phyloP scores from a whole-genome alignment of 2,329 filamentous ascomycete species.

The Didymella pomorum region DNA sequence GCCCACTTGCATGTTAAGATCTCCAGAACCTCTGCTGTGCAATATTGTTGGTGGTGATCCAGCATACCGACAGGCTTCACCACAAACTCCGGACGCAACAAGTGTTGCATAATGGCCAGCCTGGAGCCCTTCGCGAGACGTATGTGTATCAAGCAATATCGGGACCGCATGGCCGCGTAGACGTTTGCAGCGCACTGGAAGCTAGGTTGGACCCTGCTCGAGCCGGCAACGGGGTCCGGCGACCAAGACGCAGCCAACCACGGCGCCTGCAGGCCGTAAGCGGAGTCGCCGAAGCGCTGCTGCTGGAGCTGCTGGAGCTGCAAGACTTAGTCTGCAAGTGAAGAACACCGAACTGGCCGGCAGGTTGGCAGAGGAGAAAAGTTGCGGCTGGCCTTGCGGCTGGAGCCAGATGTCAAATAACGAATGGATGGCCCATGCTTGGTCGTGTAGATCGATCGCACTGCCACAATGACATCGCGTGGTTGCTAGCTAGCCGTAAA shows the following conservation, averaged over 20 bases:
- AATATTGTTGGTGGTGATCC: background rate
- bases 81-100: background rate
- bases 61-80: background rate
- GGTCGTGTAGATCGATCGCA: slow-evolving; percentile 1
- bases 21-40: background rate
- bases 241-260: background rate
- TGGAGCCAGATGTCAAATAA: background rate
- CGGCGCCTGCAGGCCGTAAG: slow-evolving; percentile 1
- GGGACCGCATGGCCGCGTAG: background rate
- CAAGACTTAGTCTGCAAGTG: too few species aligned
- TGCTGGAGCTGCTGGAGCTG: slow-evolving; percentile 10
- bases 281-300: slow-evolving; percentile 19
- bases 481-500: slow-evolving; percentile 1
- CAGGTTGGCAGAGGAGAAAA: background rate
- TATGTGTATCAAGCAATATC: background rate
- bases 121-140: background rate
- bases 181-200: background rate
- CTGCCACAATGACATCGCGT: slow-evolving; percentile 14
- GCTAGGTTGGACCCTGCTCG: slow-evolving; percentile 5
- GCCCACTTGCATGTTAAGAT: background rate
- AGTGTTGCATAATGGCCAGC: background rate
- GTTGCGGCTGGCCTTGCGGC: slow-evolving; percentile 6
- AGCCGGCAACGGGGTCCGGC: background rate
- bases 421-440: slow-evolving; percentile 1
- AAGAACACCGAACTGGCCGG: background rate